These are phyloP conservation scores for Phylloporus sp. DNA, from an alignment of 768 basidiomycete genomes.

Conservation along the genomic window DNA sequence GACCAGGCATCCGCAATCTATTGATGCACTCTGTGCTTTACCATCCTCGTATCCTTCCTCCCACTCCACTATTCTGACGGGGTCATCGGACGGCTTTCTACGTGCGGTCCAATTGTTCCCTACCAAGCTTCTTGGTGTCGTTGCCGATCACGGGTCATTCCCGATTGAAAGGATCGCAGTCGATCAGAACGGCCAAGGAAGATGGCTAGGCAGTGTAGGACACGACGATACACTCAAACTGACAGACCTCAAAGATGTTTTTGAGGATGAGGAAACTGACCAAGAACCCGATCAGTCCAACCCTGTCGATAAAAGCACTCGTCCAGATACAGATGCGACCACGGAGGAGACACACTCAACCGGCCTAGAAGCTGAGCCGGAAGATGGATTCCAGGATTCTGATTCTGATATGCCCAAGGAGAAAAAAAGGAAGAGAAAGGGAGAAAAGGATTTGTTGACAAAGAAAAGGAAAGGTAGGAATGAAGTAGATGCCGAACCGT, in stretches of 20 bases:
- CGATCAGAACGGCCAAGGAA: constrained; percentile 50
- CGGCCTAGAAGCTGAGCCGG: constrained; percentile 12
- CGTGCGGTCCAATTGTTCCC: constrained; percentile 86
- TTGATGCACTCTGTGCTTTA: constrained; percentile 80
- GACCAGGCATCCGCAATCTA: constrained; percentile 80
- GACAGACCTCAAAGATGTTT: constrained; percentile 78
- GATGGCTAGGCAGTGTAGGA: constrained; percentile 91
- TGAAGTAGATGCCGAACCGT: constrained; percentile 50
- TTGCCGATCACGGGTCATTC: constrained; percentile 89
- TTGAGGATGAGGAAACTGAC: constrained; percentile 40
- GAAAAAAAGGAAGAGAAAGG: constrained; percentile 56
- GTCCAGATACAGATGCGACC: constrained; percentile 12
- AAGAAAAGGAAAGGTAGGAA: constrained; percentile 61
- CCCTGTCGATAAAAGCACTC: constrained; percentile 22
- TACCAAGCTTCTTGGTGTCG: constrained; percentile 84
- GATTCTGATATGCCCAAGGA: constrained; percentile 33
- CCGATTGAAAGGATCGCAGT: constrained; percentile 86
- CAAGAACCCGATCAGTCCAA: constrained; percentile 15
- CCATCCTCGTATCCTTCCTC: constrained; percentile 58
- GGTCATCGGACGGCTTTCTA: constrained; percentile 88
- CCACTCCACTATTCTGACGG: constrained; percentile 75
- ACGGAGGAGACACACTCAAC: constrained; percentile 5
- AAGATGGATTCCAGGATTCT: constrained; percentile 24
- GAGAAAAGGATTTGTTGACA: constrained; percentile 45
- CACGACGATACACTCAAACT: constrained; percentile 85